These are phyloP conservation scores for Neurospora sp. DNA, from an alignment of 495 filamentous ascomycete genomes.

Conservation along the genomic window DNA sequence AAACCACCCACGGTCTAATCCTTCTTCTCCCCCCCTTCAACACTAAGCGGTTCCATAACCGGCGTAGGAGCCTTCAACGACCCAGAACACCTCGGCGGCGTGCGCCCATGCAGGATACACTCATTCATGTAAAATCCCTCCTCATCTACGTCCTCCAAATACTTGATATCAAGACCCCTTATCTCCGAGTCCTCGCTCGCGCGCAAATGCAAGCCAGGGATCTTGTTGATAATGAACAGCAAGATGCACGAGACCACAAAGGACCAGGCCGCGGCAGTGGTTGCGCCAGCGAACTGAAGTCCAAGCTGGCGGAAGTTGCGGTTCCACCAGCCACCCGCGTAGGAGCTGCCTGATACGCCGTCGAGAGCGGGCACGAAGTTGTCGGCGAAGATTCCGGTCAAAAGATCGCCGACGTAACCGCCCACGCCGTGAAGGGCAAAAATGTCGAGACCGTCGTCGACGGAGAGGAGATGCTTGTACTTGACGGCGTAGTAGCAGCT, in stretches of 20 bases:
- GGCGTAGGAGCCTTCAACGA: not conserved
- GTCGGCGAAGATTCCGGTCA: slow-evolving; percentile 72
- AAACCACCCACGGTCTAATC: no score
- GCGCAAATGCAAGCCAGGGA: slow-evolving; percentile 65
- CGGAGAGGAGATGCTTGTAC: slow-evolving; percentile 63
- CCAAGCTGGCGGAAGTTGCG: slow-evolving; percentile 64
- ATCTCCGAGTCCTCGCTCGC: slow-evolving; percentile 65
- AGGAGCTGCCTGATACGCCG: slow-evolving; percentile 49
- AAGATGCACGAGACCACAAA: slow-evolving; percentile 70
- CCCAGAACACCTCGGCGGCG: not conserved
- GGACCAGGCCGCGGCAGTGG: slow-evolving; percentile 64
- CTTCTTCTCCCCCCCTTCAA: not conserved
- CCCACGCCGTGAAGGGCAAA: slow-evolving; percentile 73
- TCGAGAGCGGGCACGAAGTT: slow-evolving; percentile 51
- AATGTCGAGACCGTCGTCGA: slow-evolving; percentile 74
- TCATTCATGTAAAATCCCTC: slow-evolving; percentile 1
- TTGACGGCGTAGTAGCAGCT: slow-evolving; percentile 85
- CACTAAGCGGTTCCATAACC: not conserved
- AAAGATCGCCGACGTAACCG: slow-evolving; percentile 64
- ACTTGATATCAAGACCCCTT: slow-evolving; percentile 64
- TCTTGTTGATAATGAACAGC: slow-evolving; percentile 64
- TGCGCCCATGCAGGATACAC: not conserved
- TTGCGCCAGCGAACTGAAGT: slow-evolving; percentile 68
- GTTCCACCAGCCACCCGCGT: slow-evolving; percentile 34
- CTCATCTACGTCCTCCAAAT: slow-evolving; percentile 11